Percentiles rank a stretch among this genome's conserved stretches.
Evolutionary conservation across 192 early-diverging fungal species (phyloP).

Genomic region (Obelidium mucronatum): DNA sequence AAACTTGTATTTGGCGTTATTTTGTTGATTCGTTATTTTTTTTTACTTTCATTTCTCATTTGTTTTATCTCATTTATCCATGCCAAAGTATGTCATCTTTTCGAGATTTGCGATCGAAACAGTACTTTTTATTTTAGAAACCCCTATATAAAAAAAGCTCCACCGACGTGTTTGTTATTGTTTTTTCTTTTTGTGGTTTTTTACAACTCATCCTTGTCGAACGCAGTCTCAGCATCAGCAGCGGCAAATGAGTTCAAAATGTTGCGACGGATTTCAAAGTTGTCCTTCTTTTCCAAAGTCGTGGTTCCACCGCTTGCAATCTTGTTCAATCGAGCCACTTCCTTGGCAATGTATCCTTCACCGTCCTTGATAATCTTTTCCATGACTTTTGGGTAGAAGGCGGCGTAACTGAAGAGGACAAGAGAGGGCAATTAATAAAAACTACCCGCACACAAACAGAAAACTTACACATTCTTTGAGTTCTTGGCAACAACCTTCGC

Average conservation of each 20-base stretch:
- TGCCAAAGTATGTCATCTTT: not conserved
- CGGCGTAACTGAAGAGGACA: constrained; percentile 62
- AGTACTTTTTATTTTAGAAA: no score
- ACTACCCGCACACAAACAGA: not conserved
- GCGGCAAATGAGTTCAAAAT: constrained; percentile 66
- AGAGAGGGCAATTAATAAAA: no score
- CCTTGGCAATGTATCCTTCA: constrained; percentile 76
- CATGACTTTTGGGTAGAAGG: constrained; percentile 93
- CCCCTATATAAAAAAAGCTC: no score
- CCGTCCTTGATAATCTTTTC: constrained; percentile 76
- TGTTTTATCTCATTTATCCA: not conserved
- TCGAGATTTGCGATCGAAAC: no score
- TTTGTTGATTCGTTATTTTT: not conserved
- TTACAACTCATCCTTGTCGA: constrained; percentile 33
- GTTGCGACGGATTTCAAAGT: constrained; percentile 87
- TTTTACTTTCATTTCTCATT: not conserved
- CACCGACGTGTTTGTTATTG: no score
- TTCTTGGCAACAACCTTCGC: constrained; percentile 51
- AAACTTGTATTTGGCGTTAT: no score
- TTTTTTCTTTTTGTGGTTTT: no score
- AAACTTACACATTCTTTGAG: constrained; percentile 46
- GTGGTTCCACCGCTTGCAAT: constrained; percentile 75
- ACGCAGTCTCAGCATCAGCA: not conserved
- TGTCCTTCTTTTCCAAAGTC: constrained; percentile 76
- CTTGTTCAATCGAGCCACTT: constrained; percentile 82